Evolutionary conservation across 352 stramenopile genomes (phyloP).

Genomic region (Elongisporangium prolatum): DNA sequence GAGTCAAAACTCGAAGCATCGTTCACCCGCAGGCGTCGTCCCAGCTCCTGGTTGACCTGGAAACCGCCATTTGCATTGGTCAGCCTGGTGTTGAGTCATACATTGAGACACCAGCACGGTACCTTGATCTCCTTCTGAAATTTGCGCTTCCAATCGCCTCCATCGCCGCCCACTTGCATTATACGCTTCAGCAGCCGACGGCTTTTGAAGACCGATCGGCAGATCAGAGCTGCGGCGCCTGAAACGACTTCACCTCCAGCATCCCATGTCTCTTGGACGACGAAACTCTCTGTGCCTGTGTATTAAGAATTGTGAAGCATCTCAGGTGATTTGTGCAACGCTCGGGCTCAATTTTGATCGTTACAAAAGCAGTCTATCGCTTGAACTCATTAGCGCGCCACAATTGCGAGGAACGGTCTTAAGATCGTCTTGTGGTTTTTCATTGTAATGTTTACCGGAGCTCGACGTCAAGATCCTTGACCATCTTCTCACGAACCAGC

Average conservation of each 20-base stretch:
- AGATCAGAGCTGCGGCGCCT: neutral
- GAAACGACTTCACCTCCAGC: neutral
- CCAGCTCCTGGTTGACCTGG: conserved; percentile 76
- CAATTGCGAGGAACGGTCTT: neutral
- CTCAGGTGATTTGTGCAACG: neutral
- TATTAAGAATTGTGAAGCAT: neutral
- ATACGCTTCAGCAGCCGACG: neutral
- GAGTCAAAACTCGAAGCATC: neutral
- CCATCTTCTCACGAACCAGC: conserved; percentile 73
- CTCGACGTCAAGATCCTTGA: conserved; percentile 79
- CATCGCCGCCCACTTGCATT: conserved; percentile 6
- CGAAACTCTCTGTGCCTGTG: neutral
- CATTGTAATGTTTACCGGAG: conserved; percentile 69
- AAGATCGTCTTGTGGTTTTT: neutral
- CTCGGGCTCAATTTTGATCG: neutral
- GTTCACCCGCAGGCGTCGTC: conserved; percentile 50
- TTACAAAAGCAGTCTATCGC: neutral
- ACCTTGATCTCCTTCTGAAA: conserved; percentile 69
- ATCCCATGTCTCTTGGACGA: neutral
- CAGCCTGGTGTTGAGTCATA: neutral
- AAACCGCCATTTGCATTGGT: neutral
- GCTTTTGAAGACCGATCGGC: neutral
- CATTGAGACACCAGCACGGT: neutral
- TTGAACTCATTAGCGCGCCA: neutral
- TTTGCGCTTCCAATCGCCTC: conserved; percentile 58